Evolutionary conservation across 305 asterid species (phyloP).

Genomic region (Nicotiana rustica): DNA sequence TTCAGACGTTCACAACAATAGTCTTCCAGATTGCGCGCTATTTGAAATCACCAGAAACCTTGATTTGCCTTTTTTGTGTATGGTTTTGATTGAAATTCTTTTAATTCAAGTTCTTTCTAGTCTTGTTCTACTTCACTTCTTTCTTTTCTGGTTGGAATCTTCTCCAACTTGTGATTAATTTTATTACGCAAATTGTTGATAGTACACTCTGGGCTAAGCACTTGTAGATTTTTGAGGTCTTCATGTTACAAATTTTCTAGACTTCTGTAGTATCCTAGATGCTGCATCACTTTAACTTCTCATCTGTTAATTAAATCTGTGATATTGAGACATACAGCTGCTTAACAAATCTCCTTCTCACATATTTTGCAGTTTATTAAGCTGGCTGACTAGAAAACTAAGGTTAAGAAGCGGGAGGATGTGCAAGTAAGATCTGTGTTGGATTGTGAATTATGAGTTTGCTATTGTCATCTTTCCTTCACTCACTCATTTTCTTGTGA

Average conservation of each 20-base stretch:
- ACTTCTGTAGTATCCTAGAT: neutral
- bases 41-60: constrained; percentile 13
- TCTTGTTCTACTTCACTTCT: constrained; percentile 17
- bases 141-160: neutral
- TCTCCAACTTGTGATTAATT: neutral
- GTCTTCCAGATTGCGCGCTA: constrained; percentile 3
- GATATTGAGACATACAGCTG: constrained; percentile 30
- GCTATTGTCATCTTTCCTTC: constrained; percentile 26
- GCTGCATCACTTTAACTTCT: constrained; percentile 10
- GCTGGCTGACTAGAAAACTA: constrained; percentile 39
- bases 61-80: neutral
- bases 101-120: neutral
- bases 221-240: neutral
- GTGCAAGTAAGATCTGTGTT: constrained; percentile 46
- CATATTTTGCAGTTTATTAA: constrained; percentile 41
- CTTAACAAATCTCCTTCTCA: constrained; percentile 28
- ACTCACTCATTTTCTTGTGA: constrained; percentile 27
- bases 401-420: constrained; percentile 39
- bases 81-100: neutral
- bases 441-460: constrained; percentile 1
- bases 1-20: neutral
- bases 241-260: neutral
- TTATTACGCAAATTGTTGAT: neutral
- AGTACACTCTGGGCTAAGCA: neutral
- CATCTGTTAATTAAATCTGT: constrained; percentile 29